phyloP scores from a whole-genome alignment of 164 flowering plant species.

The Piper betle region DNA sequence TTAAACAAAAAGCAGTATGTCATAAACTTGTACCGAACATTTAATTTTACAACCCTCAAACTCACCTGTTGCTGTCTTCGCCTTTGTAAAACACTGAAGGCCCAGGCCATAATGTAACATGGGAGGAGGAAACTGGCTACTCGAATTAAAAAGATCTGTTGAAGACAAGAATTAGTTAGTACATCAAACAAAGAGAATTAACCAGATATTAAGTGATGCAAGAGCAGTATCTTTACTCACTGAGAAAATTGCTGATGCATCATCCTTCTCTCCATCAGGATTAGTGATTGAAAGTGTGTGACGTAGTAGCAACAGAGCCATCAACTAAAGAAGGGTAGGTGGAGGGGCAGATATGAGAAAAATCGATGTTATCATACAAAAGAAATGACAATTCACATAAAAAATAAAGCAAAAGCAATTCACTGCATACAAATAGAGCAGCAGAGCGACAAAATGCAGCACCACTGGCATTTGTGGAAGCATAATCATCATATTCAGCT shows the following conservation, averaged over 20 bases:
- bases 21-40: no score
- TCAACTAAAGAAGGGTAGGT: conserved; percentile 30
- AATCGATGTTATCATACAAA: not conserved
- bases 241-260: conserved; percentile 55
- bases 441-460: conserved; percentile 93
- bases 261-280: conserved; percentile 37
- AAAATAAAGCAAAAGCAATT: not conserved
- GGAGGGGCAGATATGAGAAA: not conserved
- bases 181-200: not conserved
- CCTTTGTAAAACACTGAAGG: no score
- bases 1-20: no score
- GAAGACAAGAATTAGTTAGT: no score
- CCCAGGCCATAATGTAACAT: no score
- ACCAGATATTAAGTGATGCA: not conserved
- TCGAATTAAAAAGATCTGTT: no score
- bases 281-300: conserved; percentile 41
- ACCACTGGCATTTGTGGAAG: conserved; percentile 69
- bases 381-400: not conserved
- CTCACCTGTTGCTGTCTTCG: no score
- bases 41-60: no score
- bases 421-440: conserved; percentile 62
- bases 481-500: conserved; percentile 83
- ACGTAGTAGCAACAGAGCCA: conserved; percentile 71
- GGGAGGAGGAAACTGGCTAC: no score
- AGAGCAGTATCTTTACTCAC: conserved; percentile 31